These are phyloP conservation scores for Mimosa bimucronata DNA, from an alignment of 306 rosid genomes.

Conservation along the genomic window DNA sequence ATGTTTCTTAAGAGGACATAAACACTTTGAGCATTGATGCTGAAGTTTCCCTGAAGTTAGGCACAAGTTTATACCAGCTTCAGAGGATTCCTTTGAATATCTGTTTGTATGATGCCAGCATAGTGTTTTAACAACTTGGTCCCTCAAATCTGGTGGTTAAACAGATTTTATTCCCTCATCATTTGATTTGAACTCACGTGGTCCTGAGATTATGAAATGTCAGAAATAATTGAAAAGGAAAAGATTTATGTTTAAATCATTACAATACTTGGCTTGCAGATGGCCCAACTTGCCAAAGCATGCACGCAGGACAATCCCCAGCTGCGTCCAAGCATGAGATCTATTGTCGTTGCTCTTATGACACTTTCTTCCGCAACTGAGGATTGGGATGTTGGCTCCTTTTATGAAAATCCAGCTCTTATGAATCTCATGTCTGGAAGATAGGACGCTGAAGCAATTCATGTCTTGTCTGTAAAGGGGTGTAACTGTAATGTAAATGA, in stretches of 20 bases:
- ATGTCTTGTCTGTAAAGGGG: not conserved
- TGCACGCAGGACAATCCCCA: constrained; percentile 74
- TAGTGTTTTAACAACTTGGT: not conserved
- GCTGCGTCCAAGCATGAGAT: constrained; percentile 83
- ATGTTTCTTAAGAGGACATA: constrained; percentile 2
- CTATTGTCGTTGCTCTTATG: constrained; percentile 82
- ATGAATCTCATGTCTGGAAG: constrained; percentile 73
- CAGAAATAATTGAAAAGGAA: not conserved
- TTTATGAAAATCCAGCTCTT: constrained; percentile 68
- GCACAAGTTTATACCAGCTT: not conserved
- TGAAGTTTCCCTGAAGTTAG: not conserved
- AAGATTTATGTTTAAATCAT: not conserved
- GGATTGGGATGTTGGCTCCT: constrained; percentile 79
- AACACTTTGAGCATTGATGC: not conserved
- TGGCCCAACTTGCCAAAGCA: constrained; percentile 77
- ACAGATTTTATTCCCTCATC: not conserved
- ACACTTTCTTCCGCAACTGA: constrained; percentile 73
- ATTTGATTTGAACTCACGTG: not conserved
- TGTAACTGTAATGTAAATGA: not conserved
- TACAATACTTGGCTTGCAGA: constrained; percentile 48
- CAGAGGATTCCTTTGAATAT: not conserved
- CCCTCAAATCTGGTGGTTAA: not conserved
- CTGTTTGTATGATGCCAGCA: not conserved
- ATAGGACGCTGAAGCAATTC: constrained; percentile 37
- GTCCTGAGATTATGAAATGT: not conserved